Base-by-base conservation (phyloP, 73 alveolate species). In the Paramecium sexaurelia region DNA sequence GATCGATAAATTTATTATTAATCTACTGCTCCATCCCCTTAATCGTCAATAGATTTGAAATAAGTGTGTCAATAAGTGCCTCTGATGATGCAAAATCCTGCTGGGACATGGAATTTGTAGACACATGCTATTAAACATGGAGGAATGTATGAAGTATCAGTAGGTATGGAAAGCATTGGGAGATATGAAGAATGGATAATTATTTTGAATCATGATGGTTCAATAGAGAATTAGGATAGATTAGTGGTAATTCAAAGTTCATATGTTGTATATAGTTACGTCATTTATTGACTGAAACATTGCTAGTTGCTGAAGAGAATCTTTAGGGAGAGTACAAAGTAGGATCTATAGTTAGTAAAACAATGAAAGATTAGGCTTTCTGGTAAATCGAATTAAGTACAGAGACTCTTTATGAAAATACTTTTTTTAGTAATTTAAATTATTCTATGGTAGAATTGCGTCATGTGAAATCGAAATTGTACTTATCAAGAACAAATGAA, bases 71-170 rank as follows among this genome's bases (percentile, higher is more conserved):
- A 61, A 26, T 61, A 61, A 24, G 17, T 61, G 20, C 83, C 83
- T 5, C 11, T 61, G 47, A 61, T 61, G 24, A 61, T 61, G 0
- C 5, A 61, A 13, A 61, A 61, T 15, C 83, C 83, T 2, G 39
- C 83, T 26, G 19, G 26, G 4, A 61, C 83, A 3, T 61, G 83
- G 83, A 61, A 24, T 61, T 32, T 61, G 11, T 13, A 61, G 43
- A 13, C 83, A 61, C 83, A 61, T 61, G 27, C 9, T 3, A 61
- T 61, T 11, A 61, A 61, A 32, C 10, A 29, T 9, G 83, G 83
- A 61, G 83, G 83, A 13, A 26, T 61, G 43, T 61, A 61, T 61
- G 83, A 61, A 26, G 83, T 61, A 26, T 61, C 83, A 61, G 83
- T 61, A 5, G 83, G 83, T 10, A 29, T 10, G 47, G 83, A 61